Evolutionary conservation across 202 grass and related monocot genomes (phyloP).

Genomic region (Elaeis oleifera): DNA sequence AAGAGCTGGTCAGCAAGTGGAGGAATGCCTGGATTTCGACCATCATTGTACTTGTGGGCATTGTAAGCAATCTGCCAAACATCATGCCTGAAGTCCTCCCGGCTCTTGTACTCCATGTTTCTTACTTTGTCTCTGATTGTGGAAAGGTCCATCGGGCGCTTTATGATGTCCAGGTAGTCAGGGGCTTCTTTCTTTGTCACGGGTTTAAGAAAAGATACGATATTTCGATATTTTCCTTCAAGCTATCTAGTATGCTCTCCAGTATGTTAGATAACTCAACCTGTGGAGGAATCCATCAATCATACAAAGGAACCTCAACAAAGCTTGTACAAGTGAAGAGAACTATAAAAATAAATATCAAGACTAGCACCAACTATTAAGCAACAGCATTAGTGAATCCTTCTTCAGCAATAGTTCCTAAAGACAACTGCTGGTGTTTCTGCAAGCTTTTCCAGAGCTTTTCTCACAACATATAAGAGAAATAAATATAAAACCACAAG

Average conservation of each 20-base stretch:
- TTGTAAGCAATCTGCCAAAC: slow-evolving; percentile 65
- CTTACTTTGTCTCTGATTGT: slow-evolving; percentile 84
- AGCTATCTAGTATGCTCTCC: slow-evolving; percentile 57
- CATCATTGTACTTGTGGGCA: slow-evolving; percentile 68
- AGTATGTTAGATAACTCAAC: slow-evolving; percentile 88
- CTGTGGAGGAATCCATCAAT: slow-evolving; percentile 18
- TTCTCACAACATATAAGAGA: no score
- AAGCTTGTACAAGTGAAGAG: no score
- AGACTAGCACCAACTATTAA: no score
- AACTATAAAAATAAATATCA: no score
- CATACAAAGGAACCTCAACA: no score
- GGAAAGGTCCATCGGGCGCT: slow-evolving; percentile 78
- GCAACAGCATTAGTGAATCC: no score
- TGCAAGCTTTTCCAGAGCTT: no score
- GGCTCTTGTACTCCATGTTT: slow-evolving; percentile 77
- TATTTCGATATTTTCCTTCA: slow-evolving; percentile 25
- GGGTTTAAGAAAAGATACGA: slow-evolving; percentile 73
- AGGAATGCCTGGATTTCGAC: slow-evolving; percentile 60
- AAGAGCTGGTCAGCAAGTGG: slow-evolving; percentile 68
- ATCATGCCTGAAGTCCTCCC: slow-evolving; percentile 75
- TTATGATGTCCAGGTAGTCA: slow-evolving; percentile 58
- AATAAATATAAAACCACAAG: no score
- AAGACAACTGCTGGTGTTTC: no score
- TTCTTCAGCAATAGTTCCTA: no score
- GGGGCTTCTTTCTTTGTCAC: slow-evolving; percentile 84